Evolutionary conservation across 2,329 filamentous ascomycete genomes (phyloP), one percentile per base, ranked within the genome.

Genomic region (Trichoderma atrobrunneum): DNA sequence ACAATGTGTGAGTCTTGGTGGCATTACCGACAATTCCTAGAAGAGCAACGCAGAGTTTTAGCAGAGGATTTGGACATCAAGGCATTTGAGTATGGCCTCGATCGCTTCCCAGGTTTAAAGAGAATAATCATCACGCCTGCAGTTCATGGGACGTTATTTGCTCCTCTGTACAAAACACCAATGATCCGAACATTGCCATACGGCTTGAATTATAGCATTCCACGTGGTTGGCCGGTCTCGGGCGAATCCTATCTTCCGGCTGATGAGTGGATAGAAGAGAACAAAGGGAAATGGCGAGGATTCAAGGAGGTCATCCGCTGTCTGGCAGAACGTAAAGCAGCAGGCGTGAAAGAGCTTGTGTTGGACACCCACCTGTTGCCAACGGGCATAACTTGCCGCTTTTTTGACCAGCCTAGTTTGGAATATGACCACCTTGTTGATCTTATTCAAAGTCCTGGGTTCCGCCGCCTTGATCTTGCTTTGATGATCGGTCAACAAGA

Each of bases 121-220:
- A 78, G 78, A 57, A 74, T 86, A 8, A 83, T 77, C 0, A 72
- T 85, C 10, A 84, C 84, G 2, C 81, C 80, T 6, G 80, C 81
- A 2, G 76, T 81, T 0, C 83, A 85, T 73, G 81, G 81, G 0
- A 74, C 76, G 36, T 71, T 79, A 0, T 79, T 80, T n/a, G 62
- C 71, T 0, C 84, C 83, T 0, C 70, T 79, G 0, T 85, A 85
- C 64, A 72, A 81, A n/a, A 85, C 83, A 0, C 83, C 84, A 1
- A 82, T 82, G 75, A 82, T 83, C 43, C 81, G 82, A 5, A 77
- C 78, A 3, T 79, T 85, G 43, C 43, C 43, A 51, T 61, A 73
- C 1, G 80, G 81, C 5, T 83, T 85, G 51, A 80, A 80, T 26
- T 84, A 85, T 70, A 80, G 80, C 1, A 74, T 82, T 12, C 79